Conservation (phyloP, 176 grass and related monocot genomes). For the Cenchrus purpureus region DNA sequence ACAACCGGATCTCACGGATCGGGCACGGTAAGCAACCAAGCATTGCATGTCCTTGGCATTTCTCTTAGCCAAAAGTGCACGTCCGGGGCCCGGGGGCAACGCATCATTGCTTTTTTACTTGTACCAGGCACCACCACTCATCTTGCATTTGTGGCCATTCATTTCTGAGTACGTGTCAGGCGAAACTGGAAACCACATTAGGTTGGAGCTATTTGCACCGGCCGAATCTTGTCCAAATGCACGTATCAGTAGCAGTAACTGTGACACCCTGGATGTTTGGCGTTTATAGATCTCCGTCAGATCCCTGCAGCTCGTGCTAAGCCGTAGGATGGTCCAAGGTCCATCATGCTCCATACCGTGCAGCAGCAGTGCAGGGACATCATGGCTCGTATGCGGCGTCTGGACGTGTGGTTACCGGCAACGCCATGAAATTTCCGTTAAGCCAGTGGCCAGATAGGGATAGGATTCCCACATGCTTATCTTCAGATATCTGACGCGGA, state of each 20-base stretch:
- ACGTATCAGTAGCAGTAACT: not conserved
- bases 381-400: constrained; percentile 9
- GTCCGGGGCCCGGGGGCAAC: not conserved
- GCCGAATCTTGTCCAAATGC: constrained; percentile 21
- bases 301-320: constrained; percentile 20
- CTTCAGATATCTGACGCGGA: constrained; percentile 29
- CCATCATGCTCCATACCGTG: not conserved
- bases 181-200: not conserved
- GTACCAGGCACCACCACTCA: not conserved
- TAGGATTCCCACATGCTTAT: not conserved
- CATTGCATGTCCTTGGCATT: not conserved
- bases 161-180: not conserved
- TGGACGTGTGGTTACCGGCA: not conserved
- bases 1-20: constrained; percentile 85
- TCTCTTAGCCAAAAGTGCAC: not conserved
- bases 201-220: constrained; percentile 6
- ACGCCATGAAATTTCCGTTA: too few species aligned
- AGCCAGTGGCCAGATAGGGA: constrained; percentile 2
- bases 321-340: constrained; percentile 38
- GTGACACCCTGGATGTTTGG: constrained; percentile 29
- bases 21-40: constrained; percentile 64
- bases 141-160: not conserved
- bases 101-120: not conserved
- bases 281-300: constrained; percentile 12
- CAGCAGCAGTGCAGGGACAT: not conserved